Conservation (phyloP, 1,139 yeast species). For the Hyphopichia wangnamkhiaoensis region DNA sequence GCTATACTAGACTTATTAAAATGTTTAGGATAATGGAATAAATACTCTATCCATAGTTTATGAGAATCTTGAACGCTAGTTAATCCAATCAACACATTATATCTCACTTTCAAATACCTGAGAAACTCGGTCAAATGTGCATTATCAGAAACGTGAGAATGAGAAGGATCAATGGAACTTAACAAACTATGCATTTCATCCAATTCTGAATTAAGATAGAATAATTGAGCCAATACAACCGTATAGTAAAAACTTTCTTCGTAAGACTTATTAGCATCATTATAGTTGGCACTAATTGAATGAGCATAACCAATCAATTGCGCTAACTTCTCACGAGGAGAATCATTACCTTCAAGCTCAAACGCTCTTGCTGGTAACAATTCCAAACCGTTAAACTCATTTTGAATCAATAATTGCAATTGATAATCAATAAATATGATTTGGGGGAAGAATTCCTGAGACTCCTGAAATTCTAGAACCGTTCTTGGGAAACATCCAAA, state of each 20-base stretch:
- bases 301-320: conserved; percentile 32
- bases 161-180: conserved; percentile 11
- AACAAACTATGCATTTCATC: conserved; percentile 22
- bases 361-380: conserved; percentile 22
- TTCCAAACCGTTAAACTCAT: conserved; percentile 32
- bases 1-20: conserved; percentile 38
- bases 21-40: conserved; percentile 25
- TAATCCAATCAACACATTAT: conserved; percentile 36
- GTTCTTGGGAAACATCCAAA: conserved; percentile 43
- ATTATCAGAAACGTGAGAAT: not conserved
- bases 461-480: conserved; percentile 35
- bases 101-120: conserved; percentile 35
- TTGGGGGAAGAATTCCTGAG: conserved; percentile 38
- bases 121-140: not conserved
- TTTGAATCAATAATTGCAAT: conserved; percentile 35
- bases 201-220: conserved; percentile 29
- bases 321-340: conserved; percentile 25
- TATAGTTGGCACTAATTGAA: conserved; percentile 30
- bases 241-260: conserved; percentile 37
- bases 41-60: conserved; percentile 35
- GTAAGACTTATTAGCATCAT: conserved; percentile 22
- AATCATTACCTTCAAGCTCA: conserved; percentile 15
- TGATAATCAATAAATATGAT: conserved; percentile 43
- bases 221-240: conserved; percentile 39
- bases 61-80: conserved; percentile 18